Conservation (phyloP, 805 yeast species). For the Starmerella floris region DNA sequence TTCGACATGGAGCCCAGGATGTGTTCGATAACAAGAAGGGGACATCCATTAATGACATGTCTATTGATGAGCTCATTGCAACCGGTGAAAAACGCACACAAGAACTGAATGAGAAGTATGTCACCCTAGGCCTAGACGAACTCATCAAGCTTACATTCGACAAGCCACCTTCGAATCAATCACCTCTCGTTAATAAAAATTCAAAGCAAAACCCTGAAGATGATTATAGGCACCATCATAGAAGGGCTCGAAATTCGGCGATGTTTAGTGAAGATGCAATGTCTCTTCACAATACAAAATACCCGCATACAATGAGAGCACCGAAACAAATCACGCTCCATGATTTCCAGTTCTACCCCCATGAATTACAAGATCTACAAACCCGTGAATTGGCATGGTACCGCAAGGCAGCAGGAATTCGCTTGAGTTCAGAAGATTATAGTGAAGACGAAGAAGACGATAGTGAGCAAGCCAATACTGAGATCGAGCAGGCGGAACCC, state of each 20-base stretch:
- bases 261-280: slow-evolving; percentile 60
- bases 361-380: slow-evolving; percentile 54
- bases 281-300: not conserved
- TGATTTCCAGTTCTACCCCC: slow-evolving; percentile 81
- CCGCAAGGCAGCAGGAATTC: slow-evolving; percentile 52
- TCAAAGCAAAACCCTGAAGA: slow-evolving; percentile 15
- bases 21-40: slow-evolving; percentile 46
- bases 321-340: slow-evolving; percentile 70
- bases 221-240: slow-evolving; percentile 31
- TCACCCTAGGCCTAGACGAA: slow-evolving; percentile 80
- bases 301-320: slow-evolving; percentile 32
- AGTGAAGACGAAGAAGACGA: slow-evolving; percentile 32
- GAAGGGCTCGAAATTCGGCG: slow-evolving; percentile 33
- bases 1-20: slow-evolving; percentile 87
- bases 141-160: slow-evolving; percentile 85
- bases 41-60: slow-evolving; percentile 30
- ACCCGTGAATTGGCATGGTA: slow-evolving; percentile 71
- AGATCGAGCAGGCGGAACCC: slow-evolving; percentile 59
- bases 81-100: slow-evolving; percentile 75
- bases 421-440: slow-evolving; percentile 38
- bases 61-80: slow-evolving; percentile 63
- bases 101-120: slow-evolving; percentile 64
- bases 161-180: slow-evolving; percentile 19
- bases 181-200: slow-evolving; percentile 8
- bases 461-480: slow-evolving; percentile 36